Base-by-base conservation (phyloP, 169 alveolate species). In the Plasmodium blacklocki region DNA sequence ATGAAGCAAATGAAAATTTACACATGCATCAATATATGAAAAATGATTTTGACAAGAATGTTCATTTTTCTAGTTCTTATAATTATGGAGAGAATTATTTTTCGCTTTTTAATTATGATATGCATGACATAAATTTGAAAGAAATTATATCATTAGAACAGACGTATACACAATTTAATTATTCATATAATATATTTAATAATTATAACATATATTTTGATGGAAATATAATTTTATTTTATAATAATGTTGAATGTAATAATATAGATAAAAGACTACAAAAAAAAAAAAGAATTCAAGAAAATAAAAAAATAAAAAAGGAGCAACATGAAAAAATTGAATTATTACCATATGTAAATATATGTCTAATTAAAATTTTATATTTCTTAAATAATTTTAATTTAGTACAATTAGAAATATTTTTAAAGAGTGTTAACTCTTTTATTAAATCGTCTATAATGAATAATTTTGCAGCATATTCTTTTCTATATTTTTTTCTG, bases 381-480 rank as follows among this genome's bases (percentile, higher is more conserved):
- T 83, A 83, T 72, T 83, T 56, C 73, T 54, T 83, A 73, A 83
- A 83, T 50, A 83, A 83, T 68, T 83, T 83, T 50, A 83, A 70
- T 63, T 67, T 68, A 83, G 70, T 68, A 56, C 91, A 83, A 32
- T 43, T 83, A 73, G 91, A 80, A 62, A 67, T 50, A 23, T 80
- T 80, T 68, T 68, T 80, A 80, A 80, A 68, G 58, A 67, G 90
- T 80, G 90, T 80, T 26, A 80, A 80, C 26, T 80, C 80, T 11
- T 80, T 80, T 80, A 52, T 68, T 29, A 80, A 68, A 50, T 80
- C 70, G 43, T 80, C 90, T 21, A 43, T 67, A 14, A 66, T 80
- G n/a, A 80, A 68, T 68, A 70, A 80, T 80, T 80, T 80, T 68
- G 19, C 90, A 5, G 90, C 90, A 26, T 80, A 67, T 80, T 67